phyloP scores from a whole-genome alignment of 768 basidiomycete genomes.

The Pleurotus salmoneostramineus region DNA sequence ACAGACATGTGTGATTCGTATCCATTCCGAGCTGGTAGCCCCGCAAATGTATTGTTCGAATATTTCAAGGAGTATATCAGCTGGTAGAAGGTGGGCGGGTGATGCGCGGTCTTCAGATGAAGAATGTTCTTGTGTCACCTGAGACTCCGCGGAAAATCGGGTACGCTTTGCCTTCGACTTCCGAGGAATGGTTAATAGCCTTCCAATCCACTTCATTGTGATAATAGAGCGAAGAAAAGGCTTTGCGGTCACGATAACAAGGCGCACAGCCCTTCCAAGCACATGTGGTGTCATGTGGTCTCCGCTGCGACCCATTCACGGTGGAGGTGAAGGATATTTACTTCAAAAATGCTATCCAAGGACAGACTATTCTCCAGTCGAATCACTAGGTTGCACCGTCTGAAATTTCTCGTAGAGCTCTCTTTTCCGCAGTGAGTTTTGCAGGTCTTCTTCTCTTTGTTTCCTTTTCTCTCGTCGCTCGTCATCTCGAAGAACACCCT shows the following conservation, averaged over 20 bases:
- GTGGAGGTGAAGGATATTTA: no score
- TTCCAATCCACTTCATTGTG: no score
- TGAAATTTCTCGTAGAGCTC: conserved; percentile 60
- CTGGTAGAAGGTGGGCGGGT: not conserved
- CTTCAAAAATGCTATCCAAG: no score
- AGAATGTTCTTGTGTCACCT: not conserved
- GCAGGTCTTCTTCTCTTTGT: conserved; percentile 58
- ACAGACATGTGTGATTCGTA: not conserved
- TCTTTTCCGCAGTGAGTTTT: conserved; percentile 59
- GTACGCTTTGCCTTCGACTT: not conserved
- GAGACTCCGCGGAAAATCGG: not conserved
- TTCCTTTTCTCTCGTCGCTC: conserved; percentile 74
- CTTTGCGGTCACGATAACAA: no score
- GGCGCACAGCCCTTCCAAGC: no score
- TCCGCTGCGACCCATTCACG: not conserved
- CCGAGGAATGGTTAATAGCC: no score
- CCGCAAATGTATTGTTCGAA: not conserved
- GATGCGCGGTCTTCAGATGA: not conserved
- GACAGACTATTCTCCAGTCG: not conserved
- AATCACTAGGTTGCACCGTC: conserved; percentile 18
- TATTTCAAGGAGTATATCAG: not conserved
- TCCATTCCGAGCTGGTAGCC: not conserved
- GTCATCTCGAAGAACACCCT: conserved; percentile 87
- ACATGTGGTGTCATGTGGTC: no score
- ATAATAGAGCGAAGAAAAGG: no score